Conservation (phyloP, 495 filamentous ascomycete species). For the Neurospora sp. region DNA sequence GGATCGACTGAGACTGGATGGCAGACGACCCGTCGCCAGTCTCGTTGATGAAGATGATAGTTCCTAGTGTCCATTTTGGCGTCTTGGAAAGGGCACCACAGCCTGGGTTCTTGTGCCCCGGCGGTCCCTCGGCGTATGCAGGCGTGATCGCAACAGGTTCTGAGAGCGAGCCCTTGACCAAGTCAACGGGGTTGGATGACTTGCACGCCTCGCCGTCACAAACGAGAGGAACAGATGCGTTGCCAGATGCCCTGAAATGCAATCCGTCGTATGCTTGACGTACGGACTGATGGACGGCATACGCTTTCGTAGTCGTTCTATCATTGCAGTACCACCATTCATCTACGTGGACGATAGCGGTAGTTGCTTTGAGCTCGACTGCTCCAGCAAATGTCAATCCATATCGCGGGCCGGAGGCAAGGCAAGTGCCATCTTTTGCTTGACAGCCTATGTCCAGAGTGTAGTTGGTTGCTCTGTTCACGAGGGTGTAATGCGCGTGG, state of each 20-base stretch:
- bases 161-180: conserved; percentile 12
- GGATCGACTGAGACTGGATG: conserved; percentile 5
- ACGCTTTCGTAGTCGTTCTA: conserved; percentile 1
- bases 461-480: conserved; percentile 21
- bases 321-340: conserved; percentile 16
- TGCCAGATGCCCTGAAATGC: conserved; percentile 10
- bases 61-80: conserved; percentile 12
- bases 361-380: neutral
- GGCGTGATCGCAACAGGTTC: conserved; percentile 15
- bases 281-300: neutral
- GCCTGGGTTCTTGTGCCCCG: conserved; percentile 6
- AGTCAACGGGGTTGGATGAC: conserved; percentile 4
- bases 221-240: conserved; percentile 1
- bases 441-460: conserved; percentile 6
- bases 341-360: conserved; percentile 3
- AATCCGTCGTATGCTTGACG: neutral
- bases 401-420: neutral
- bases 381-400: neutral
- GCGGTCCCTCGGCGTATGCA: conserved; percentile 9
- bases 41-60: conserved; percentile 10
- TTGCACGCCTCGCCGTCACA: neutral
- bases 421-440: conserved; percentile 1
- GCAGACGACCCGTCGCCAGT: conserved; percentile 7
- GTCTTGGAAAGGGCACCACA: conserved; percentile 5
- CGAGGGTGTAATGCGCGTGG: conserved; percentile 11